Evolutionary conservation across 2,329 filamentous ascomycete species (phyloP).

Genomic region (Pezicula radicicola): DNA sequence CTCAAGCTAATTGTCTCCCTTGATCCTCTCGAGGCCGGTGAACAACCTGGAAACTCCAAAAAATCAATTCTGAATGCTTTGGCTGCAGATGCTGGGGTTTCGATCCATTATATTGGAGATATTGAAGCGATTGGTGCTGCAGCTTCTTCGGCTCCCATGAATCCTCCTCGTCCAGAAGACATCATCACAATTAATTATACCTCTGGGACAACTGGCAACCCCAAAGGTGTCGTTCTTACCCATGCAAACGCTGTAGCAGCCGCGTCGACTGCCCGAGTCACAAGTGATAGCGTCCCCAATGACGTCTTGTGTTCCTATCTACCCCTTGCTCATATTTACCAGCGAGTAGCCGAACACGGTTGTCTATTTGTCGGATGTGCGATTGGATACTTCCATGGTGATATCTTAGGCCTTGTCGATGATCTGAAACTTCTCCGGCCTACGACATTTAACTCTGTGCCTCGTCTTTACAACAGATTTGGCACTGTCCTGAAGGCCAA

Average conservation of each 20-base stretch:
- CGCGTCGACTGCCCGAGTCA: constrained; percentile 56
- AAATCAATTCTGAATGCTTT: constrained; percentile 71
- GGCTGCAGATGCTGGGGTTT: constrained; percentile 70
- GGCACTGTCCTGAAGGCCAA: constrained; percentile 76
- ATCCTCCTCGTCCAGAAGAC: constrained; percentile 71
- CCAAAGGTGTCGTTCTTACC: constrained; percentile 80
- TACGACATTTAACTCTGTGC: constrained; percentile 82
- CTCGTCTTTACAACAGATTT: constrained; percentile 88
- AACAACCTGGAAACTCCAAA: constrained; percentile 76
- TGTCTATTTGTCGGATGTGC: constrained; percentile 68
- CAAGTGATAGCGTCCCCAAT: constrained; percentile 42
- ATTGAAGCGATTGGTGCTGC: constrained; percentile 78
- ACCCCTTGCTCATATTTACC: constrained; percentile 91
- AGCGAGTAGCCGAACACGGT: constrained; percentile 77
- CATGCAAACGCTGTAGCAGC: constrained; percentile 79
- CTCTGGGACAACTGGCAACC: constrained; percentile 77
- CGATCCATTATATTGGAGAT: constrained; percentile 74
- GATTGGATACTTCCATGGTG: constrained; percentile 93
- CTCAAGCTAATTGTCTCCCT: constrained; percentile 87
- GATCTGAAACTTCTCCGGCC: constrained; percentile 87
- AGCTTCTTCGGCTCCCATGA: constrained; percentile 62
- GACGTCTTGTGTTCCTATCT: constrained; percentile 83
- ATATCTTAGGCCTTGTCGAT: constrained; percentile 81
- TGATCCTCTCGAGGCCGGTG: constrained; percentile 78
- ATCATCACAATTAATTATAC: constrained; percentile 90